Evolutionary conservation across 331 rosid species (phyloP).

Genomic region (Pyrus hybrid): DNA sequence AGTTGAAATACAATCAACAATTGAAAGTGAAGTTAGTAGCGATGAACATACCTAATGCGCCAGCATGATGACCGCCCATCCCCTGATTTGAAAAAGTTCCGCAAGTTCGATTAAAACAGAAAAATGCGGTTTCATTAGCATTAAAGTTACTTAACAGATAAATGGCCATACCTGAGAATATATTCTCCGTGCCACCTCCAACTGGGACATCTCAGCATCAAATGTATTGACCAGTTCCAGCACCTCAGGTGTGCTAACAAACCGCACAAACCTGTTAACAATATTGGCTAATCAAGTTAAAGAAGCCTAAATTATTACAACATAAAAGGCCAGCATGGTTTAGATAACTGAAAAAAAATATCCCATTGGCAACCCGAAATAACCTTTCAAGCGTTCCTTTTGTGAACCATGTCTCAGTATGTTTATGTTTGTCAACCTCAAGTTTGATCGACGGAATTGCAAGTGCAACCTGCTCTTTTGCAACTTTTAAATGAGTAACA

Average conservation of each 20-base stretch:
- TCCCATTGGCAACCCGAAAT: neutral
- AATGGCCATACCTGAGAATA: slow-evolving; percentile 63
- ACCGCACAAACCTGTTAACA: slow-evolving; percentile 75
- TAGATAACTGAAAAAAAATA: neutral
- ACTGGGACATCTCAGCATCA: slow-evolving; percentile 91
- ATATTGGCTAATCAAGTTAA: slow-evolving; percentile 4
- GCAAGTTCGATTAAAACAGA: slow-evolving; percentile 18
- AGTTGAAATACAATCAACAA: slow-evolving; percentile 6
- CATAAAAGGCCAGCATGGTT: neutral
- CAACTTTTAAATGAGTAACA: slow-evolving; percentile 74
- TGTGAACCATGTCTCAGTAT: slow-evolving; percentile 76
- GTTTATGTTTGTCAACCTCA: slow-evolving; percentile 53
- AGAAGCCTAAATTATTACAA: neutral
- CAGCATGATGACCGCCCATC: slow-evolving; percentile 51
- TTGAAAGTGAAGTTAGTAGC: neutral
- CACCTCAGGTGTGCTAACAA: slow-evolving; percentile 83
- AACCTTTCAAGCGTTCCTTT: slow-evolving; percentile 98
- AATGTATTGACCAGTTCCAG: slow-evolving; percentile 70
- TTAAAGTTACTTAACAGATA: slow-evolving; percentile 2
- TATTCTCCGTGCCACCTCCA: slow-evolving; percentile 75
- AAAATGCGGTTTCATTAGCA: neutral
- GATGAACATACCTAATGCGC: slow-evolving; percentile 51
- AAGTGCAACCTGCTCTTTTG: slow-evolving; percentile 75
- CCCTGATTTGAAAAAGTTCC: slow-evolving; percentile 50
- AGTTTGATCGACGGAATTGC: slow-evolving; percentile 70